Conservation (phyloP, 2,329 filamentous ascomycete genomes). For the Trichophyton mentagrophytes region DNA sequence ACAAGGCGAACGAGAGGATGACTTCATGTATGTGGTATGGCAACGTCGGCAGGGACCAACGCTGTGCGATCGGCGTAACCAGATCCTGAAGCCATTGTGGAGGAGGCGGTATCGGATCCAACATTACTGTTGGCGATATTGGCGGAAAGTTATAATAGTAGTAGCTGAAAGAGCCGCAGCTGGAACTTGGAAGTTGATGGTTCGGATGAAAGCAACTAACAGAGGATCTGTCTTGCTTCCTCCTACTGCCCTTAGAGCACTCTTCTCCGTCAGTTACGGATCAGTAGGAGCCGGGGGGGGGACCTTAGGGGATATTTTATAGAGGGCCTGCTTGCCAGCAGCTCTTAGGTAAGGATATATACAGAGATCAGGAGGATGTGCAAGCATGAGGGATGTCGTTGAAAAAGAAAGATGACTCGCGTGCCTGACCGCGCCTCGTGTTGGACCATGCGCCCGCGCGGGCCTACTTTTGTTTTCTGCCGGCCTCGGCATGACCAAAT, state of each 20-base stretch:
- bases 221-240: background rate
- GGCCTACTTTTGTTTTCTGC: background rate
- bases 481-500: background rate
- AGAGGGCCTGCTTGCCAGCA: background rate
- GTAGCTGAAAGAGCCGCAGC: background rate
- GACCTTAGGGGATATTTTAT: background rate
- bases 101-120: conserved; percentile 32
- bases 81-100: conserved; percentile 40
- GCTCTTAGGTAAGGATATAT: background rate
- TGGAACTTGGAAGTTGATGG: background rate
- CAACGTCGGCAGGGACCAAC: conserved; percentile 42
- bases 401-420: background rate
- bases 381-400: background rate
- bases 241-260: background rate
- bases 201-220: background rate
- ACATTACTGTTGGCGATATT: conserved; percentile 20
- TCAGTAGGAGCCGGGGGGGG: background rate
- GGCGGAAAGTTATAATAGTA: background rate
- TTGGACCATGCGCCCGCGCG: background rate
- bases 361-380: background rate
- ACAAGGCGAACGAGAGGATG: conserved; percentile 42
- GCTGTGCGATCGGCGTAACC: conserved; percentile 39
- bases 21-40: conserved; percentile 51
- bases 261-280: background rate
- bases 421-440: conserved; percentile 2